Evolutionary conservation across 2,329 filamentous ascomycete species (phyloP).

Genomic region (Fusarium sp.): DNA sequence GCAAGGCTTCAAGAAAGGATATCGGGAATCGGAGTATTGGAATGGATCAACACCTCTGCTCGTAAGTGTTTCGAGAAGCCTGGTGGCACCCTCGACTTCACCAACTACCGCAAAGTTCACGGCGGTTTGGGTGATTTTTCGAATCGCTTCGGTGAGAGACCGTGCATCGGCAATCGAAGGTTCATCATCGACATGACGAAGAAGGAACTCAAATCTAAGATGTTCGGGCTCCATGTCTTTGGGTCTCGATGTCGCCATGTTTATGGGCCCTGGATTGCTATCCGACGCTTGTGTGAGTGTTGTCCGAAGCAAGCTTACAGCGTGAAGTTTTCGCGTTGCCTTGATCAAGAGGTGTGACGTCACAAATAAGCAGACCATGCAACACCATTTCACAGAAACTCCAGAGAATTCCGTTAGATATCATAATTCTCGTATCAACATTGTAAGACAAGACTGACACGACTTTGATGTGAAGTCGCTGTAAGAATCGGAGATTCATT

Average conservation of each 20-base stretch:
- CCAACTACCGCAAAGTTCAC: neutral
- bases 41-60: neutral
- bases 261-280: fast-evolving
- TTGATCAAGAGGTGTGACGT: neutral
- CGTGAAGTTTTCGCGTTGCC: neutral
- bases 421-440: fast-evolving
- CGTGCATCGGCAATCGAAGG: neutral
- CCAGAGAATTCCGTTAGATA: neutral
- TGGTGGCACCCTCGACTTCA: neutral
- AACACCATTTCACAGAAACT: neutral
- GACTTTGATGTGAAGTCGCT: too few species aligned
- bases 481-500: too few species aligned
- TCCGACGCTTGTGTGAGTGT: neutral
- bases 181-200: neutral
- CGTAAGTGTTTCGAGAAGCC: neutral
- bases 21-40: neutral
- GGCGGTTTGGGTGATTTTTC: neutral
- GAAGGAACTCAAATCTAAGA: neutral
- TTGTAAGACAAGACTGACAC: fast-evolving
- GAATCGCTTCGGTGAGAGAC: neutral
- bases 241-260: neutral
- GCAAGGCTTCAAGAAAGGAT: neutral
- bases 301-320: neutral
- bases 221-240: neutral
- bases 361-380: neutral